Base-by-base conservation (phyloP, 768 basidiomycete genomes). In the Boletus sp. region DNA sequence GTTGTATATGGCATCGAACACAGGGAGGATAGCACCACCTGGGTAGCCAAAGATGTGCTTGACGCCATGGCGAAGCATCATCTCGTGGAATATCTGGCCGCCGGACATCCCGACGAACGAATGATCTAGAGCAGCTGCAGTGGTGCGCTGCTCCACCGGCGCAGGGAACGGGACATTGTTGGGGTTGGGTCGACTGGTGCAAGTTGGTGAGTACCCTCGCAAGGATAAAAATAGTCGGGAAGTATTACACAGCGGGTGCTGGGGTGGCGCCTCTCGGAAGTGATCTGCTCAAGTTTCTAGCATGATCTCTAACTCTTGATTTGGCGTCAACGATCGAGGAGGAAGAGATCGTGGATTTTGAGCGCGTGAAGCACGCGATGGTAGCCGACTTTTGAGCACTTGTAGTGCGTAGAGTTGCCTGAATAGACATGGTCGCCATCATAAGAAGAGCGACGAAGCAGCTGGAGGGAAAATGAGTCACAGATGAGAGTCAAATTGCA, bases 1-100 rank as follows among this genome's bases (percentile, higher is more conserved):
- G 73, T 96, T 89, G 81, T 98, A 90, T 74, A 98, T 99, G 71
- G 97, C 97, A 72, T 99, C 96, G 74, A 98, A 99, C n/a, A 99
- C 97, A 59, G 96, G 97, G 36, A 98, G 85, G 73, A 98, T 98
- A 41, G 96, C 97, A 56, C 96, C 96, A 44, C 95, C 95, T 8
- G 96, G 96, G 75, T 98, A 99, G 37, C 96, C 96, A 67, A 99
- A 98, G 46, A 99, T 83, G 67, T 98, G 92, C 74, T 95, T 97
- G 64, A 98, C 95, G 56, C 82, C 85, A 69, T 99, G 97, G 46
- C 96, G 83, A 59, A 95, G 86, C 92, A 99, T 96, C 96, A 99
- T 98, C 76, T 99, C 96, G 73, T 99, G 94, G 78, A 99, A 97
- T 70, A 99, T 98, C 74, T 98, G 84, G 29, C 96, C 96, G 12